phyloP scores from a whole-genome alignment of 176 grass and related monocot species.

The Chrysopogon serrulatus region DNA sequence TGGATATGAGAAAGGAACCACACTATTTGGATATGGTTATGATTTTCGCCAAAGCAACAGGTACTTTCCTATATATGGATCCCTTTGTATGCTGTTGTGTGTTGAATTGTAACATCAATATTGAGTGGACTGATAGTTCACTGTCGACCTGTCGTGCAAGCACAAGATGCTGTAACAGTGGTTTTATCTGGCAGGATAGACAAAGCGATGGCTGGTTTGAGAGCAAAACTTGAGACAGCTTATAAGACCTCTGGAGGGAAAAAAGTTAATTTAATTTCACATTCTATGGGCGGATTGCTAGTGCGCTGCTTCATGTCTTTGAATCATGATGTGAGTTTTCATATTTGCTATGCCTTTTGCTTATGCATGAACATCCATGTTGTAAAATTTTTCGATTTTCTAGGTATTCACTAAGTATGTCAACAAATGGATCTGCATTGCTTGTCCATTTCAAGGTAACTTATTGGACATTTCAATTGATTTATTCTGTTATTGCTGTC shows the following conservation, averaged over 20 bases:
- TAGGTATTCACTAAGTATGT: conserved; percentile 86
- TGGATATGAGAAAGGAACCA: conserved; percentile 84
- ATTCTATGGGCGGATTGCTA: conserved; percentile 98
- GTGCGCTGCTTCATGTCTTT: conserved; percentile 81
- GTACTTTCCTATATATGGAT: conserved; percentile 25
- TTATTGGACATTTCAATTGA: neutral
- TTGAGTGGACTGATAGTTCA: neutral
- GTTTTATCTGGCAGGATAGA: conserved; percentile 69
- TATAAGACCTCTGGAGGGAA: conserved; percentile 77
- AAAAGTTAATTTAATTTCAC: conserved; percentile 91
- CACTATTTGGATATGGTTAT: conserved; percentile 94
- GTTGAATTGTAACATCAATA: neutral
- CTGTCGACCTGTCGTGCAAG: neutral
- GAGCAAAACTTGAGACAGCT: conserved; percentile 82
- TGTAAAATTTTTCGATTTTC: neutral
- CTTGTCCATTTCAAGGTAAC: conserved; percentile 96
- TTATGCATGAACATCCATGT: conserved; percentile 1
- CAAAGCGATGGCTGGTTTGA: conserved; percentile 75
- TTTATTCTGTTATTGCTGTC: neutral
- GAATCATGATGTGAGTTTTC: conserved; percentile 75
- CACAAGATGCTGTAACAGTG: conserved; percentile 25
- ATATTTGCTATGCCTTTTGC: conserved; percentile 9
- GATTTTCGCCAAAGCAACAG: conserved; percentile 94
- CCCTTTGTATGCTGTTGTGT: neutral
- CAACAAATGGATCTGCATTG: conserved; percentile 96